Base-by-base conservation (phyloP, 371 early-diverging fungal species). In the Umbelopsis sp. region DNA sequence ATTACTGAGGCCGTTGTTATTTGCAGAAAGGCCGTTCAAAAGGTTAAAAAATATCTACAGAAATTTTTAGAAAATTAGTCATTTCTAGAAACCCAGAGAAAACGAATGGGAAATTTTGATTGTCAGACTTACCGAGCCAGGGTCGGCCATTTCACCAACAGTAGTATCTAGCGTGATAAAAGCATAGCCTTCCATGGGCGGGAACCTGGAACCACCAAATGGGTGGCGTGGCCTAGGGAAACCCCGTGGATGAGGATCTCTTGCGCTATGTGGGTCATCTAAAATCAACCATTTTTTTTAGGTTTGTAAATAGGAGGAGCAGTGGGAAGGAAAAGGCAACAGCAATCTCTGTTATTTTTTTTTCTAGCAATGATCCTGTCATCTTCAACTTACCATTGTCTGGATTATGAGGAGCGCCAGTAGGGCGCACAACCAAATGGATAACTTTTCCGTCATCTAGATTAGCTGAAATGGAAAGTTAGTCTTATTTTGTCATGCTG, bases 361-460 rank as follows among this genome's bases (percentile, higher is more conserved):
- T n/a, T 7, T 48, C 18, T 16, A 16, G 1, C 20, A 5, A 11
- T 16, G 63, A 65, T 7, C 63, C 68, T 22, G 24, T 35, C 25
- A 65, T 16, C 22, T 22, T 22, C 53, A 20, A 16, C 38, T 70
- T 82, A 88, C 88, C 86, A 75, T 85, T 85, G 16, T 71, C 48
- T 32, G 76, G 82, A 68, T 84, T 88, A 16, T 72, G 72, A 22
- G 86, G 88, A 12, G 81, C 85, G 73, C 84, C 86, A 3, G 72
- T 69, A 29, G 88, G 86, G 44, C 88, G 74, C 24, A 86, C 80
- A n/a, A 88, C 88, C 45, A 88, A 79, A 70, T 88, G 88, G 51
- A 88, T 73, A 14, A 86, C 86, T 64, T 86, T 84, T 44, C 88
- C 88, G 67, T 85, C 79, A 64, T 85, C 82, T 45, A 88, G 76